A percentile compares a stretch with the other conserved stretches of the same genome.
Conservation (phyloP, 2,329 filamentous ascomycete species). For the Fusarium tjaetaba region DNA sequence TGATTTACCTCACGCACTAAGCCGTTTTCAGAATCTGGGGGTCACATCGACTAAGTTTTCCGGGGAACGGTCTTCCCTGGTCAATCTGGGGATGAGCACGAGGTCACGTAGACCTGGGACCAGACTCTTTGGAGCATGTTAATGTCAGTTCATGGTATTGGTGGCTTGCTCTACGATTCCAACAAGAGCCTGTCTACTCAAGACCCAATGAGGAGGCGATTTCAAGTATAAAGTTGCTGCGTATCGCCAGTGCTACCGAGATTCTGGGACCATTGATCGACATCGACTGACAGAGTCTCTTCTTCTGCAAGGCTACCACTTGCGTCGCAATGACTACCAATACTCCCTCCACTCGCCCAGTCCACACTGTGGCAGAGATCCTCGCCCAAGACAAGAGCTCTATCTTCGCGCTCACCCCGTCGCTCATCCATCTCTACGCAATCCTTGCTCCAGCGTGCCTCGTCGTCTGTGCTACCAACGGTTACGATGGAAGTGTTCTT, state of each 20-base stretch:
- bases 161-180: neutral
- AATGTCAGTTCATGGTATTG: neutral
- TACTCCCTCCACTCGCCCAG: neutral
- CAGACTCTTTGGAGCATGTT: neutral
- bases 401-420: slow-evolving; percentile 3
- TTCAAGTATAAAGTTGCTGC: neutral
- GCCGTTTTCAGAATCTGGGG: neutral
- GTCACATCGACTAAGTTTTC: neutral
- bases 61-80: neutral
- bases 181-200: accelerated
- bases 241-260: neutral
- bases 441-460: slow-evolving; percentile 27
- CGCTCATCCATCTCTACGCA: slow-evolving; percentile 17
- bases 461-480: slow-evolving; percentile 51
- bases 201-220: neutral
- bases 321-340: neutral
- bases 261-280: neutral
- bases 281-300: neutral
- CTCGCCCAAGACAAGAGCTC: slow-evolving; percentile 19
- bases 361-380: slow-evolving; percentile 19
- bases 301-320: neutral
- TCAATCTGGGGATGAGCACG: neutral
- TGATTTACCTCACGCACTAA: neutral
- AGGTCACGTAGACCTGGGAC: neutral
- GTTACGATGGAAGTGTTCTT: slow-evolving; percentile 60